These are phyloP conservation scores for Saccharomycopsis fermentans DNA, from an alignment of 805 yeast species.

Conservation along the genomic window DNA sequence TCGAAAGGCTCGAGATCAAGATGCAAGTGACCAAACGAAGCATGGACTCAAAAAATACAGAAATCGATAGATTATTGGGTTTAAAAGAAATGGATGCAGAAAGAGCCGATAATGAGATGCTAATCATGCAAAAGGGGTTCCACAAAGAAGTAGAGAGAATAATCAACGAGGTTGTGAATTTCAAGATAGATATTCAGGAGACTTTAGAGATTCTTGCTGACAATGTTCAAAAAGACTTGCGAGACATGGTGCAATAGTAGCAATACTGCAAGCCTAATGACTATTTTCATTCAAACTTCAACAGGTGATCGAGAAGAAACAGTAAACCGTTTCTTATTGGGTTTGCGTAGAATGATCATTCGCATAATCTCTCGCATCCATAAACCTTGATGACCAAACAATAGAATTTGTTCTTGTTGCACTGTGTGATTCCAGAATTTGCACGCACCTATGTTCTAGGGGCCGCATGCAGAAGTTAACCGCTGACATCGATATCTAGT, in stretches of 20 bases:
- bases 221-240: conserved; percentile 28
- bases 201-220: conserved; percentile 51
- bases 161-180: conserved; percentile 49
- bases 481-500: not conserved
- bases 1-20: conserved; percentile 54
- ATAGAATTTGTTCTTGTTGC: too few species aligned
- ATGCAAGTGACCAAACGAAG: conserved; percentile 38
- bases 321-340: too few species aligned
- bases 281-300: too few species aligned
- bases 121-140: conserved; percentile 37
- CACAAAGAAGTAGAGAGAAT: conserved; percentile 45
- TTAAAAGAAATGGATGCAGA: conserved; percentile 45
- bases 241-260: not conserved
- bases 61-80: conserved; percentile 32
- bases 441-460: not conserved
- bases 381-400: not conserved
- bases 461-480: not conserved
- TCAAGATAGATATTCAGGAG: conserved; percentile 59
- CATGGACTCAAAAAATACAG: conserved; percentile 40
- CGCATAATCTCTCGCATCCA: not conserved
- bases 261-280: too few species aligned
- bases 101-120: conserved; percentile 37
- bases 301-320: too few species aligned
- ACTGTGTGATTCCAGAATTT: too few species aligned
- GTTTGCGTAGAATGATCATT: too few species aligned